Conservation (phyloP, 1,284 basidiomycete genomes). For the Ceratobasidium papillatum region DNA sequence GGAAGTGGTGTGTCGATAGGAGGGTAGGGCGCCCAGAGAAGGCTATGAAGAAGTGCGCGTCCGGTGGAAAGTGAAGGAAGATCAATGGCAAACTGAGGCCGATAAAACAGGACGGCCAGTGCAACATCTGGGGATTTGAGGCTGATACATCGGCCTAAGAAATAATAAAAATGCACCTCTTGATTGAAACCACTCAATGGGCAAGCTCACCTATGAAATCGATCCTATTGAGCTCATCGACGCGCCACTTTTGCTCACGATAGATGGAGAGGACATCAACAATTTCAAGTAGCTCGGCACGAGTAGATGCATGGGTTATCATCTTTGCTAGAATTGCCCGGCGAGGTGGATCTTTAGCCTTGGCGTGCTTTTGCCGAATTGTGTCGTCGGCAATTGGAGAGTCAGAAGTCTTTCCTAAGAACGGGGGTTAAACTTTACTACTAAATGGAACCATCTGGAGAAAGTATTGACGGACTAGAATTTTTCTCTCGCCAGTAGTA, state of each 20-base stretch:
- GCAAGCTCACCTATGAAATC: conserved; percentile 20
- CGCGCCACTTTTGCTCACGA: conserved; percentile 14
- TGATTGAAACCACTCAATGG: neutral
- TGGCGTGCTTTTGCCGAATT: neutral
- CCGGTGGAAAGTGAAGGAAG: conserved; percentile 43
- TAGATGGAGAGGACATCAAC: conserved; percentile 13
- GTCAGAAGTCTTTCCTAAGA: neutral
- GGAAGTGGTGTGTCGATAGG: conserved; percentile 25
- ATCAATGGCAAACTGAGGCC: conserved; percentile 46
- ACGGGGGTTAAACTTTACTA: neutral
- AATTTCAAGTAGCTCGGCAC: conserved; percentile 30
- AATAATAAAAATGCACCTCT: too few relatives aligned
- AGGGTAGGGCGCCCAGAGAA: conserved; percentile 33
- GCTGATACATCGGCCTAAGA: conserved; percentile 17
- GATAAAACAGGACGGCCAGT: conserved; percentile 43
- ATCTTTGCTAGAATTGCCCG: neutral
- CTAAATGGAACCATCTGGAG: neutral
- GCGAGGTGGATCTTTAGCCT: neutral
- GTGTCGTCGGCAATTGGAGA: conserved; percentile 6
- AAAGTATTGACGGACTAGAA: neutral
- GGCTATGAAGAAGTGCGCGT: conserved; percentile 45
- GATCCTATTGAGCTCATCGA: conserved; percentile 24
- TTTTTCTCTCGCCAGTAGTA: conserved; percentile 22
- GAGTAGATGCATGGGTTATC: neutral
- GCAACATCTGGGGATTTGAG: conserved; percentile 43